Base-by-base conservation (phyloP, 495 filamentous ascomycete species). In the Xylaria longipes region DNA sequence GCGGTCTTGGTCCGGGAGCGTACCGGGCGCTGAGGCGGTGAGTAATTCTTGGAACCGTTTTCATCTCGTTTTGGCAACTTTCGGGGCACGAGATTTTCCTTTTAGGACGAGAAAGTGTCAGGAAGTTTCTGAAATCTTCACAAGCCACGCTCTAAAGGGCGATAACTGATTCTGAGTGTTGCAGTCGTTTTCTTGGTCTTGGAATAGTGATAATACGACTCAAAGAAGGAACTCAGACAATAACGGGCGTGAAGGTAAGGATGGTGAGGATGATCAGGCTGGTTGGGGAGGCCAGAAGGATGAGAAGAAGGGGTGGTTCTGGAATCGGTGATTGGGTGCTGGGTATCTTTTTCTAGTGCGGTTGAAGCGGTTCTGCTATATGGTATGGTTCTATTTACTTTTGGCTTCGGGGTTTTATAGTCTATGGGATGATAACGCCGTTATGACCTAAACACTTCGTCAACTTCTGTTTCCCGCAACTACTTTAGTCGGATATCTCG, bases 251-350 rank as follows among this genome's bases (percentile, higher is more conserved):
- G 60, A 68, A 27, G 54, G 25, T 22, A 25, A 1, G 27, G 68
- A 52, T 41, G 57, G 17, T 22, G 43, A 62, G n/a, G 68, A 39
- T 27, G 17, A 41, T n/a, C 35, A 56, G 31, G 22, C 27, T 20
- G 37, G 9, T 6, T 29, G 52, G 46, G 39, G 9, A 5, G 65
- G 20, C 29, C 31, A 45, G 5, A 65, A 46, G 29, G 65, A 74
- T 29, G 68, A 72, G 45, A 78, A 76, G 52, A 58, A 54, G 1
- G 76, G 77, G n/a, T 82, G 80, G 78, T 79, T 80, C 41, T 82
- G 80, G 78, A 76, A 68, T 56, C 74, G 60, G 72, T 74, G 52
- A 72, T 35, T 54, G 7, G 14, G 11, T 22, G 25, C 22, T 6
- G n/a, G 39, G 25, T 43, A 20, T 6, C 5, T 8, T 5, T 46